Evolutionary conservation across 495 filamentous ascomycete genomes (phyloP).

Genomic region (Symbiotaphrina buchneri): DNA sequence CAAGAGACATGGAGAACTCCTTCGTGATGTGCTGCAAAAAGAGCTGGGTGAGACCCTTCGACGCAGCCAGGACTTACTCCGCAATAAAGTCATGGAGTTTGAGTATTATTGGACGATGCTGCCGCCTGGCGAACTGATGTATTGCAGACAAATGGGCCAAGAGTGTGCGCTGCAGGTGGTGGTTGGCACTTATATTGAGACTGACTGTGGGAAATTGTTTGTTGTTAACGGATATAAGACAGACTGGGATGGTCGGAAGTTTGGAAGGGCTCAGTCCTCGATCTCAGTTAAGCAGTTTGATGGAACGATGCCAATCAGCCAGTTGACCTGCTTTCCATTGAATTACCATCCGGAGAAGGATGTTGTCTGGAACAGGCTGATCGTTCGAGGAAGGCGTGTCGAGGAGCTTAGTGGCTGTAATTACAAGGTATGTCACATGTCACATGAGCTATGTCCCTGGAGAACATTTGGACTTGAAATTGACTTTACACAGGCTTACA

Average conservation of each 20-base stretch:
- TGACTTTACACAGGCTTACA: too few relatives aligned
- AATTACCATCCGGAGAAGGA: constrained; percentile 59
- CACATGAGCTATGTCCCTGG: too few relatives aligned
- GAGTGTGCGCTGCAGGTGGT: constrained; percentile 17
- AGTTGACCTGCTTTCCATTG: constrained; percentile 54
- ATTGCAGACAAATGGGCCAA: constrained; percentile 14
- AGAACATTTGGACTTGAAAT: too few relatives aligned
- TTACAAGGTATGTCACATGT: background rate
- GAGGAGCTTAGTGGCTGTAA: constrained; percentile 40
- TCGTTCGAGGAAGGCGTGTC: constrained; percentile 73
- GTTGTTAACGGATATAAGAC: constrained; percentile 14
- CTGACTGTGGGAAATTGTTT: background rate
- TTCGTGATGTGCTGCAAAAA: constrained; percentile 28
- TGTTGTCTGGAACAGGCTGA: constrained; percentile 36
- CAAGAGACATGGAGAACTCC: constrained; percentile 30
- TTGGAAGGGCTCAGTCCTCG: constrained; percentile 44
- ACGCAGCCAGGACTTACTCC: constrained; percentile 29
- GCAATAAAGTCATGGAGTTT: constrained; percentile 34
- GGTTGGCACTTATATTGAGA: background rate
- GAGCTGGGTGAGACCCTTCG: constrained; percentile 35
- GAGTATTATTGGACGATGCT: constrained; percentile 32
- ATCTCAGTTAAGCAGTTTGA: constrained; percentile 57
- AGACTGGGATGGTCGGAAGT: constrained; percentile 59
- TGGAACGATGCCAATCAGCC: constrained; percentile 61
- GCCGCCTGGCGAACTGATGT: constrained; percentile 21